Conservation (phyloP, 345 rosid genomes). For the Lumnitzera littorea region DNA sequence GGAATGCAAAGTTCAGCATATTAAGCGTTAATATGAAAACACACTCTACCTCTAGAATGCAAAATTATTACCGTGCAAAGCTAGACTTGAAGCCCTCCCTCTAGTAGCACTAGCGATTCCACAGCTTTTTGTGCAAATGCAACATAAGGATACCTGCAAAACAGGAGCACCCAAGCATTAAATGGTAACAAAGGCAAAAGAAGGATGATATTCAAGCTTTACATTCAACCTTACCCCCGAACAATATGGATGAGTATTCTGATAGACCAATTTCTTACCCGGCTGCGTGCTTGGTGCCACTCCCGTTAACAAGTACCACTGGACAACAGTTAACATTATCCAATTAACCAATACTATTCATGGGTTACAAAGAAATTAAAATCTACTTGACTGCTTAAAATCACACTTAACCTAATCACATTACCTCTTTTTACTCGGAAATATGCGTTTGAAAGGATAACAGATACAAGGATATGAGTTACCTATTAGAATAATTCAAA, state of each 20-base stretch:
- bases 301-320: constrained; percentile 16
- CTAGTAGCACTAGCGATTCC: constrained; percentile 73
- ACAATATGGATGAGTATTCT: constrained; percentile 26
- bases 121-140: constrained; percentile 73
- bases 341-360: no score
- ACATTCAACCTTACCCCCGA: background rate
- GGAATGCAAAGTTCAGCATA: no score
- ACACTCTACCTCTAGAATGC: constrained; percentile 73
- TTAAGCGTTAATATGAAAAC: background rate
- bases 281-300: constrained; percentile 76
- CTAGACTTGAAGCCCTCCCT: constrained; percentile 79
- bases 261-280: constrained; percentile 54
- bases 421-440: no score
- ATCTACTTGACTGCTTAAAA: no score
- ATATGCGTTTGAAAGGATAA: no score
- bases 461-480: no score
- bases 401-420: no score
- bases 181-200: background rate
- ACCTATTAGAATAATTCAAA: no score
- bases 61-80: constrained; percentile 61
- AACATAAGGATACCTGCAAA: constrained; percentile 50
- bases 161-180: background rate
- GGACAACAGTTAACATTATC: no score
- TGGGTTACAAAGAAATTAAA: no score
- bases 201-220: background rate